A percentile compares a stretch with the other conserved stretches of the same genome.
Evolutionary conservation across 2,329 filamentous ascomycete genomes (phyloP).

Genomic region (Aspergillus amoenus): DNA sequence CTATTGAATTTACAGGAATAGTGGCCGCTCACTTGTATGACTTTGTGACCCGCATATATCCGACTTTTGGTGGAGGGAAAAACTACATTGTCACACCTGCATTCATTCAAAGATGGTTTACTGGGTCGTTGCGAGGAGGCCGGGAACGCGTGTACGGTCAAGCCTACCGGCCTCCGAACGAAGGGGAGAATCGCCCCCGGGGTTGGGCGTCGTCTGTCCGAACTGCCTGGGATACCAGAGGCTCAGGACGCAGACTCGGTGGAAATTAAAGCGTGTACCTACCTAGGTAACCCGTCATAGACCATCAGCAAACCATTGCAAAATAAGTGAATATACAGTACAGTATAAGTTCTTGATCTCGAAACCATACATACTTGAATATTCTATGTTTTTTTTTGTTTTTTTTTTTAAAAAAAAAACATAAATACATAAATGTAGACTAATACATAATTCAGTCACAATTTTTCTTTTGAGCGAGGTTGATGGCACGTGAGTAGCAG

Average conservation of each 20-base stretch:
- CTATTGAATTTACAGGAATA: slow-evolving; percentile 73
- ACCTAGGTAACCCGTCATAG: no score
- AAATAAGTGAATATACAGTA: neutral
- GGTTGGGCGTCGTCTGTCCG: slow-evolving; percentile 35
- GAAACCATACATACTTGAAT: no score
- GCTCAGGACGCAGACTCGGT: slow-evolving; percentile 42
- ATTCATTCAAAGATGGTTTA: slow-evolving; percentile 68
- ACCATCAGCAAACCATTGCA: no score
- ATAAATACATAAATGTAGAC: neutral
- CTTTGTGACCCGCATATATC: slow-evolving; percentile 85
- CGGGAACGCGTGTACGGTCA: slow-evolving; percentile 62
- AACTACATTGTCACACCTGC: slow-evolving; percentile 74
- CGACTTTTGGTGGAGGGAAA: slow-evolving; percentile 78
- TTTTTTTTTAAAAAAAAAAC: neutral
- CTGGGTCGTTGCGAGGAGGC: slow-evolving; percentile 44
- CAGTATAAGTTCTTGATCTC: no score
- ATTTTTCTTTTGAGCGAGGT: neutral
- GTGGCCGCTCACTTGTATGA: slow-evolving; percentile 86
- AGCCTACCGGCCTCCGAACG: slow-evolving; percentile 48
- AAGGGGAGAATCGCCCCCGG: slow-evolving; percentile 14
- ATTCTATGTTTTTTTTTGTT: no score
- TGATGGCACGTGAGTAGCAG: slow-evolving; percentile 13
- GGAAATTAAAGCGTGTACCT: slow-evolving; percentile 25
- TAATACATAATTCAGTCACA: neutral
- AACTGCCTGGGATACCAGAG: slow-evolving; percentile 39